Percentiles rank a stretch among this genome's conserved stretches.
These are phyloP conservation scores for Aspergillus heteromorphus DNA, from an alignment of 495 filamentous ascomycete genomes.

Conservation along the genomic window DNA sequence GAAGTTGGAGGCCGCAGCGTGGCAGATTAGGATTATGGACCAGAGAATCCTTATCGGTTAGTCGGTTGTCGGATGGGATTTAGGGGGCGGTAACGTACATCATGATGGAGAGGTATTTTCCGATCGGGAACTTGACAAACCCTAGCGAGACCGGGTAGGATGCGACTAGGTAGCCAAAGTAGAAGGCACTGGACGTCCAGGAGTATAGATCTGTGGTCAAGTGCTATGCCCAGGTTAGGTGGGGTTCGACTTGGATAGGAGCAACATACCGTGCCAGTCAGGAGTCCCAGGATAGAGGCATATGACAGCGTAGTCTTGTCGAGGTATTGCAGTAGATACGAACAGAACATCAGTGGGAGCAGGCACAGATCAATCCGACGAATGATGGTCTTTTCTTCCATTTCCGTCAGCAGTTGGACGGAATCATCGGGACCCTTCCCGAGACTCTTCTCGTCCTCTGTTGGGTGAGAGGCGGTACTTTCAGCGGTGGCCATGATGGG, in stretches of 20 bases:
- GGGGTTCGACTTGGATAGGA: no score
- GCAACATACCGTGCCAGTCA: conserved; percentile 1
- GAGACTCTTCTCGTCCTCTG: background rate
- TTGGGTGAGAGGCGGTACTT: background rate
- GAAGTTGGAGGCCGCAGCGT: conserved; percentile 49
- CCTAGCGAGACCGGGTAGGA: conserved; percentile 11
- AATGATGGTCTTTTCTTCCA: conserved; percentile 3
- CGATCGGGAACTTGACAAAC: conserved; percentile 13
- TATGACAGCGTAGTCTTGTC: conserved; percentile 7
- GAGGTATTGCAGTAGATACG: conserved; percentile 9
- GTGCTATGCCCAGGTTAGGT: background rate
- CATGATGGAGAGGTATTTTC: conserved; percentile 10
- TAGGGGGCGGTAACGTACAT: background rate
- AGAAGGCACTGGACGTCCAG: conserved; percentile 11
- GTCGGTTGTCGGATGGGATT: background rate
- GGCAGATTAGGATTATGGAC: conserved; percentile 43
- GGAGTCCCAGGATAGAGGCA: conserved; percentile 4
- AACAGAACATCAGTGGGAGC: conserved; percentile 5
- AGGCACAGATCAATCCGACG: conserved; percentile 5
- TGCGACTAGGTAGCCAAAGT: conserved; percentile 11
- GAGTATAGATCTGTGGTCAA: conserved; percentile 7
- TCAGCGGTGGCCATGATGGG: background rate
- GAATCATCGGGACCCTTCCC: background rate
- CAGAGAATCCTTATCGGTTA: conserved; percentile 24
- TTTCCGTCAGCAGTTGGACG: background rate